phyloP scores from a whole-genome alignment of 805 yeast species.

The Starmera pachycereana region DNA sequence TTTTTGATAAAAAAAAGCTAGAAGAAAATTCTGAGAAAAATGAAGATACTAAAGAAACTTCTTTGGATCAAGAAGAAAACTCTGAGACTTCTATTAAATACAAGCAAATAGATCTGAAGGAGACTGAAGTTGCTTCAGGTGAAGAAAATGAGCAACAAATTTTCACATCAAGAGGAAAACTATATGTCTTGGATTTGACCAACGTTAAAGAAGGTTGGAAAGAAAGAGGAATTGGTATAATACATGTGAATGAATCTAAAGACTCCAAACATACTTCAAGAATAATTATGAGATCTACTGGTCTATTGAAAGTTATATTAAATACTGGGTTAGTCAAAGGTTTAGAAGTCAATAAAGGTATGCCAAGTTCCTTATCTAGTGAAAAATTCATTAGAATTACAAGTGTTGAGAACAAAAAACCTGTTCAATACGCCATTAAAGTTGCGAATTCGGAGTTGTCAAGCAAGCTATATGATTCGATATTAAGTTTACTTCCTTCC shows the following conservation, averaged over 20 bases:
- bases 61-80: slow-evolving; percentile 3
- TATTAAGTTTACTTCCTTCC: slow-evolving; percentile 21
- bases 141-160: slow-evolving; percentile 76
- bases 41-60: slow-evolving; percentile 12
- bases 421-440: slow-evolving; percentile 76
- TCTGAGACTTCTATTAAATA: slow-evolving; percentile 26
- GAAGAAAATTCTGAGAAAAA: slow-evolving; percentile 10
- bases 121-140: slow-evolving; percentile 64
- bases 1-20: slow-evolving; percentile 34
- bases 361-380: slow-evolving; percentile 75
- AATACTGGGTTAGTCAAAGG: slow-evolving; percentile 59
- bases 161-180: slow-evolving; percentile 63
- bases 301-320: slow-evolving; percentile 70
- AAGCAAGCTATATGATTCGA: slow-evolving; percentile 42
- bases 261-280: slow-evolving; percentile 35
- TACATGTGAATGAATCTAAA: slow-evolving; percentile 57
- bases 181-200: slow-evolving; percentile 64
- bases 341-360: slow-evolving; percentile 62
- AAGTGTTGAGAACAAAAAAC: slow-evolving; percentile 52
- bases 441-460: slow-evolving; percentile 55
- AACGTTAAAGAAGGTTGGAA: slow-evolving; percentile 79
- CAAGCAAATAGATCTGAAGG: slow-evolving; percentile 50
- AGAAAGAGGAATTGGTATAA: slow-evolving; percentile 83
- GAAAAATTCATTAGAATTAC: slow-evolving; percentile 77
- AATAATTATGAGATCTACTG: slow-evolving; percentile 85